These are phyloP conservation scores for Fusarium graminum DNA, from an alignment of 2,329 filamentous ascomycete species.

Conservation along the genomic window DNA sequence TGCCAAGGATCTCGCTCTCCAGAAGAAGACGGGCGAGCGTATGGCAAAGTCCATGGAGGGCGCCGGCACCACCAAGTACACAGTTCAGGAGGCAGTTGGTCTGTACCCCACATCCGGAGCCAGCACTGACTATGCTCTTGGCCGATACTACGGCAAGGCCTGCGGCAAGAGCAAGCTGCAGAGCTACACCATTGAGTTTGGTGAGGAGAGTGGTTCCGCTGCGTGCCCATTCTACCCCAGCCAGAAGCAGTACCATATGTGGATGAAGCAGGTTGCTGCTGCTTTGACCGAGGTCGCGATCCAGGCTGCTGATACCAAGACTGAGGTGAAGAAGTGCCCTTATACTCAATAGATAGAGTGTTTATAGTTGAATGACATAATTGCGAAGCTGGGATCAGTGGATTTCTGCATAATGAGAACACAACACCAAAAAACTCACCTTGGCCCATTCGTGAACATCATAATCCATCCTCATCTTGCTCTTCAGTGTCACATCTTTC, in stretches of 20 bases:
- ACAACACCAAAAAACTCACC: conserved; percentile 2
- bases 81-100: conserved; percentile 55
- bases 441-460: not conserved
- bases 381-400: not conserved
- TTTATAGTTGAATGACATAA: conserved; percentile 15
- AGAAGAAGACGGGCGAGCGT: conserved; percentile 51
- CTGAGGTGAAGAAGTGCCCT: conserved; percentile 36
- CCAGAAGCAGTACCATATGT: conserved; percentile 57
- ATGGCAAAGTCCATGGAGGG: conserved; percentile 58
- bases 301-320: conserved; percentile 44
- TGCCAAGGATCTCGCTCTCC: conserved; percentile 52
- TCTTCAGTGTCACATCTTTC: not conserved
- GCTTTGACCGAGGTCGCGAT: conserved; percentile 63
- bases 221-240: conserved; percentile 62
- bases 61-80: conserved; percentile 56
- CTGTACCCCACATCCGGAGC: conserved; percentile 62
- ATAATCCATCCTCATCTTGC: not conserved
- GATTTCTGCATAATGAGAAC: not conserved
- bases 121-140: conserved; percentile 62
- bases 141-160: conserved; percentile 55
- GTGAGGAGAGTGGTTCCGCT: conserved; percentile 43
- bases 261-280: conserved; percentile 59
- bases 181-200: conserved; percentile 63
- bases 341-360: conserved; percentile 15
- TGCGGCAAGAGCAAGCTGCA: conserved; percentile 57